Evolutionary conservation across 441 rosid species (phyloP).

Genomic region (Adansonia gregorii): DNA sequence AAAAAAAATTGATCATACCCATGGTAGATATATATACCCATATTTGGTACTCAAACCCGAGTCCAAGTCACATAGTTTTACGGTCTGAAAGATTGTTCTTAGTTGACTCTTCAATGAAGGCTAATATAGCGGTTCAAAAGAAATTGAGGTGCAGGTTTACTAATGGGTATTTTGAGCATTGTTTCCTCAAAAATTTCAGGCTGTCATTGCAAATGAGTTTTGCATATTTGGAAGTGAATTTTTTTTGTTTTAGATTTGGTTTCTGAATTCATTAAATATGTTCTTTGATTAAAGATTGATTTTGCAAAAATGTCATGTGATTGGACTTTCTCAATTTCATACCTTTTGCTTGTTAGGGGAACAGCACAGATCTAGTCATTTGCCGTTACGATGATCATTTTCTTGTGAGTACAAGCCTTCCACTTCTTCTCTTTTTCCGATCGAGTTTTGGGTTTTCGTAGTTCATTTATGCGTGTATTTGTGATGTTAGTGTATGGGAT

Average conservation of each 20-base stretch:
- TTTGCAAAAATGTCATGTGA: neutral
- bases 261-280: neutral
- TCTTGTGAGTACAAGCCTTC: slow-evolving; percentile 57
- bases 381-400: slow-evolving; percentile 78
- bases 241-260: neutral
- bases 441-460: neutral
- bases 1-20: no score
- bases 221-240: neutral
- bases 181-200: neutral
- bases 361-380: slow-evolving; percentile 73
- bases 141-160: neutral
- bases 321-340: slow-evolving; percentile 21
- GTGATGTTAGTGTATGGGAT: neutral
- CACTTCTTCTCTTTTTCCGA: neutral
- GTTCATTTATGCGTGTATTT: neutral
- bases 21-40: no score
- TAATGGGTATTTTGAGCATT: neutral
- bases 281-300: neutral
- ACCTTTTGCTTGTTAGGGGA: slow-evolving; percentile 55
- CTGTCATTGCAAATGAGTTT: neutral
- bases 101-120: neutral
- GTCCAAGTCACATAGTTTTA: neutral
- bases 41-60: no score
- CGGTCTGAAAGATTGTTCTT: neutral
- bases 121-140: neutral